Evolutionary conservation across 2,329 filamentous ascomycete species (phyloP).

Genomic region (Verticillium klebahnii): DNA sequence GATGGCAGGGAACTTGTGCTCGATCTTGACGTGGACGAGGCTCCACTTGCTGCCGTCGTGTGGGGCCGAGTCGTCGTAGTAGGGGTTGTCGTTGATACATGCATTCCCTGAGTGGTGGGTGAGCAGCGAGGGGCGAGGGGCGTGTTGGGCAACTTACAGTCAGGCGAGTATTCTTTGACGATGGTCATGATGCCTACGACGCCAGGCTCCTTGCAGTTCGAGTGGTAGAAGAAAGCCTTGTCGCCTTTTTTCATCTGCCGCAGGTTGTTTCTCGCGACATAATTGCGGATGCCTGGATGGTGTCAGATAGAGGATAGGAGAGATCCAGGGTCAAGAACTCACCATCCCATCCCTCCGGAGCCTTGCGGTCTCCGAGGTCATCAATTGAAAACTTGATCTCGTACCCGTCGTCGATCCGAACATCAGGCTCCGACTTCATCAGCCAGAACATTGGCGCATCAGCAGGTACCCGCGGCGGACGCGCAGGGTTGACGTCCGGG

Average conservation of each 20-base stretch:
- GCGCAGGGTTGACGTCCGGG: conserved; percentile 31
- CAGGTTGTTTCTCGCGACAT: conserved; percentile 76
- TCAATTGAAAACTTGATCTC: conserved; percentile 96
- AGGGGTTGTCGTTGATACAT: conserved; percentile 52
- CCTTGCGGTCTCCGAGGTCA: conserved; percentile 66
- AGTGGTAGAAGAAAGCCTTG: conserved; percentile 95
- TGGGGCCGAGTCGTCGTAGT: conserved; percentile 76
- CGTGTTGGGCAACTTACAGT: conserved; percentile 48
- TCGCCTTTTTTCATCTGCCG: conserved; percentile 88
- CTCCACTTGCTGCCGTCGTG: conserved; percentile 63
- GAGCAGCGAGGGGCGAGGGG: neutral
- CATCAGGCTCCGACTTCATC: conserved; percentile 84
- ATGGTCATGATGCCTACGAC: conserved; percentile 89
- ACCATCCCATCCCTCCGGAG: conserved; percentile 92
- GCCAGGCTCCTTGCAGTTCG: conserved; percentile 83
- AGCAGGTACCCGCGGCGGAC: conserved; percentile 22
- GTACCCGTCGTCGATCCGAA: conserved; percentile 74
- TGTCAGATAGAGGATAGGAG: neutral
- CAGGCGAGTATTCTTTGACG: conserved; percentile 75
- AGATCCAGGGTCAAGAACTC: conserved; percentile 25
- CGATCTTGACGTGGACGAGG: conserved; percentile 83
- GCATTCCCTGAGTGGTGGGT: conserved; percentile 7
- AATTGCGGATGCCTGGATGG: conserved; percentile 9
- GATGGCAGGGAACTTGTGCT: conserved; percentile 64
- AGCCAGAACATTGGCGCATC: conserved; percentile 63